Percentiles rank a stretch among this genome's conserved stretches.
Conservation (phyloP, 495 filamentous ascomycete genomes). For the Aspergillus nanangensis region DNA sequence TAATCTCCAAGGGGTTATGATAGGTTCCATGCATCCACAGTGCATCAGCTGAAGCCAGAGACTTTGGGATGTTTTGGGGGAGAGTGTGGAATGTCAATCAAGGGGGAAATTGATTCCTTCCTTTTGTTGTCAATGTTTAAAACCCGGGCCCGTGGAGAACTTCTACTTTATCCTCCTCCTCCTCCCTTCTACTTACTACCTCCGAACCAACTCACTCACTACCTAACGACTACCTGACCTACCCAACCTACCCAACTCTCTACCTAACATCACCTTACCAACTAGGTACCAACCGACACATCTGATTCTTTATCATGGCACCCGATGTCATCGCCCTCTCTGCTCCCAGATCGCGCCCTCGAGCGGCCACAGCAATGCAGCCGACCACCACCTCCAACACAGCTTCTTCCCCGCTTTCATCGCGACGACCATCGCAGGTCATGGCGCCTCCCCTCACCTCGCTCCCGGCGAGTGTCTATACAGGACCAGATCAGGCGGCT, state of each 20-base stretch:
- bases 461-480: constrained; percentile 25
- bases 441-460: constrained; percentile 43
- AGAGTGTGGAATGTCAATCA: constrained; percentile 2
- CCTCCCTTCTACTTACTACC: neutral
- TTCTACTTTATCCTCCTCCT: no score
- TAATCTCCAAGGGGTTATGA: no score
- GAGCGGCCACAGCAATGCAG: constrained; percentile 48
- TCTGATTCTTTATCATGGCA: constrained; percentile 49
- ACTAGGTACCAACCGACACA: no score
- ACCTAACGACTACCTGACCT: no score
- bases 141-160: neutral
- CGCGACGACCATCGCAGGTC: constrained; percentile 43
- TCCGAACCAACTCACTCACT: no score
- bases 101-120: neutral
- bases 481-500: constrained; percentile 44
- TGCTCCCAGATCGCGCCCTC: constrained; percentile 36
- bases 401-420: constrained; percentile 33
- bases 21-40: constrained; percentile 1
- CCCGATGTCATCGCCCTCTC: constrained; percentile 61
- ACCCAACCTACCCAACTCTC: no score
- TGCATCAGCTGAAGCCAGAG: neutral
- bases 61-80: constrained; percentile 2
- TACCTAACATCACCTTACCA: no score
- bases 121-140: neutral
- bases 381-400: no score